A percentile compares a stretch with the other conserved stretches of the same genome.
Evolutionary conservation across 2,329 filamentous ascomycete genomes (phyloP).

Genomic region (Fusarium sp.): DNA sequence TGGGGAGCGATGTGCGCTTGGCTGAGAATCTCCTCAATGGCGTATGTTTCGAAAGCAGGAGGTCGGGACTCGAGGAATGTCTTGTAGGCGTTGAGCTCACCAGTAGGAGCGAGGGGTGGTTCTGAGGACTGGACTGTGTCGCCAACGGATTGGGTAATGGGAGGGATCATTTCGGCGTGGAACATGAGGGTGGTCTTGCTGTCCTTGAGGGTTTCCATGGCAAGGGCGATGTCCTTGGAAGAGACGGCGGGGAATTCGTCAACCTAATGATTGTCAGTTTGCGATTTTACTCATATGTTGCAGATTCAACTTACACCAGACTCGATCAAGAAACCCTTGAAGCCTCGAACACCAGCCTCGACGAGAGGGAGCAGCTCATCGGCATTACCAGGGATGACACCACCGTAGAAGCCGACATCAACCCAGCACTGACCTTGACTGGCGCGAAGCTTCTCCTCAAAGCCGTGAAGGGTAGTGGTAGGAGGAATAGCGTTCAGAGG

Average conservation of each 20-base stretch:
- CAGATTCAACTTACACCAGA: constrained; percentile 78
- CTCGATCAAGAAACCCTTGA: constrained; percentile 98
- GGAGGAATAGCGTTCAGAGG: constrained; percentile 96
- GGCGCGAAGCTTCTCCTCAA: constrained; percentile 87
- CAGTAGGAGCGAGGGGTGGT: constrained; percentile 76
- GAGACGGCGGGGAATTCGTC: constrained; percentile 97
- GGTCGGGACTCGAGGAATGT: constrained; percentile 95
- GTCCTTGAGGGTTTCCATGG: constrained; percentile 83
- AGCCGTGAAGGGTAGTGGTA: constrained; percentile 85
- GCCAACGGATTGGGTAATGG: constrained; percentile 81
- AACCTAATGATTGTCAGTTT: constrained; percentile 66
- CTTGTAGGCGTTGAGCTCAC: constrained; percentile 80
- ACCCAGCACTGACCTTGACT: constrained; percentile 94
- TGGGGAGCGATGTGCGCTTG: constrained; percentile 83
- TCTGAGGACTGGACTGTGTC: constrained; percentile 78
- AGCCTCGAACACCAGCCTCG: constrained; percentile 87
- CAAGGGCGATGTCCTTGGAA: constrained; percentile 79
- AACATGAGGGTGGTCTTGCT: constrained; percentile 96
- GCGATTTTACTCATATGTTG: not conserved
- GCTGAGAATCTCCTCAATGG: constrained; percentile 86
- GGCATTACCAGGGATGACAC: constrained; percentile 90
- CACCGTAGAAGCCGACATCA: constrained; percentile 98
- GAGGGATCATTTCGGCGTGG: constrained; percentile 98
- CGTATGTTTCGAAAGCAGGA: constrained; percentile 89
- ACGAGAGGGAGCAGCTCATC: constrained; percentile 83